A percentile compares a stretch with the other conserved stretches of the same genome.
Evolutionary conservation across 2,329 filamentous ascomycete genomes (phyloP).

Genomic region (Phialemonium atrogriseum): DNA sequence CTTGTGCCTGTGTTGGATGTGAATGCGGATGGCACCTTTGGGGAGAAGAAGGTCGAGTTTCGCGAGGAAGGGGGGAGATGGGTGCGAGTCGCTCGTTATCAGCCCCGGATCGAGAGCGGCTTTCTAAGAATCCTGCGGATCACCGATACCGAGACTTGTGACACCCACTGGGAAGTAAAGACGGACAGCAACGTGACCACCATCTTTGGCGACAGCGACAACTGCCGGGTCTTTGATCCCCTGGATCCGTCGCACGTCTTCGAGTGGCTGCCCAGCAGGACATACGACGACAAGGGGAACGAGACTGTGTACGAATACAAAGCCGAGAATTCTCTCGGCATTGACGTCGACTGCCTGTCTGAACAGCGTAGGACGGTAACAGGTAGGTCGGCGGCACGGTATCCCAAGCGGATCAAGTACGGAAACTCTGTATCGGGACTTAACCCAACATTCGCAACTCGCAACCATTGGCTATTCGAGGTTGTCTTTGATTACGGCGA

Average conservation of each 20-base stretch:
- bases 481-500: conserved; percentile 27
- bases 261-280: conserved; percentile 14
- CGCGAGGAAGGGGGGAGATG: not conserved
- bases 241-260: conserved; percentile 10
- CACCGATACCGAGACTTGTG: conserved; percentile 4
- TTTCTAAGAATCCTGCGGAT: conserved; percentile 12
- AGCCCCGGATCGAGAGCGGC: conserved; percentile 10
- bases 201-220: conserved; percentile 9
- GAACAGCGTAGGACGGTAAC: not conserved
- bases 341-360: not conserved
- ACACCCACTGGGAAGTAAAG: conserved; percentile 13
- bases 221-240: conserved; percentile 5
- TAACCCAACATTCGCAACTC: not conserved
- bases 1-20: conserved; percentile 14
- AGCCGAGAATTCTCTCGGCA: conserved; percentile 5
- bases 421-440: conserved; percentile 8
- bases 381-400: conserved; percentile 1
- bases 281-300: conserved; percentile 16
- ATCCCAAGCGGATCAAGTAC: conserved; percentile 15
- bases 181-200: conserved; percentile 5
- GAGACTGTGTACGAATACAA: conserved; percentile 12
- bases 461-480: conserved; percentile 20
- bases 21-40: not conserved
- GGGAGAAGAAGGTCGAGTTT: not conserved
- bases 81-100: conserved; percentile 9